phyloP scores from a whole-genome alignment of 2,329 filamentous ascomycete genomes.

The Xylariaceae sp. region DNA sequence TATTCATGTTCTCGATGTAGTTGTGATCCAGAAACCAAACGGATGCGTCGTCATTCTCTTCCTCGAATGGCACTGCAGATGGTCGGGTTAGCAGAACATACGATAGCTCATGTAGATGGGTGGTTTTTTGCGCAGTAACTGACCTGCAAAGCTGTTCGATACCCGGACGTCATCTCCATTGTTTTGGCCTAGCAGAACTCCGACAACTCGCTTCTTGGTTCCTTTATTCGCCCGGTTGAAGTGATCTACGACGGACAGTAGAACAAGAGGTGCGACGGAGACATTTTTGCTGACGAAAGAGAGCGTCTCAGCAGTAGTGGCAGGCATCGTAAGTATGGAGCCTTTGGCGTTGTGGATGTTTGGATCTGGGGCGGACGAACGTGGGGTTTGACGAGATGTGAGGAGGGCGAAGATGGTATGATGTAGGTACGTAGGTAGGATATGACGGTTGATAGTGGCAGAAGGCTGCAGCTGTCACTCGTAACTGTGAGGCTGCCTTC shows the following conservation, averaged over 20 bases:
- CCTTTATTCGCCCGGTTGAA: conserved; percentile 92
- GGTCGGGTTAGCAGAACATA: conserved; percentile 8
- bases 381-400: conserved; percentile 10
- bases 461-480: conserved; percentile 25
- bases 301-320: conserved; percentile 93
- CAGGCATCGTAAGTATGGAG: conserved; percentile 61
- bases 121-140: conserved; percentile 23
- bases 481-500: conserved; percentile 31
- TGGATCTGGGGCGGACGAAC: conserved; percentile 1
- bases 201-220: conserved; percentile 80
- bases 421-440: background rate
- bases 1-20: conserved; percentile 98
- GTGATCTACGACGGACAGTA: conserved; percentile 96
- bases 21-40: conserved; percentile 99
- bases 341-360: background rate
- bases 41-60: conserved; percentile 96
- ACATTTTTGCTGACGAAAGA: conserved; percentile 92
- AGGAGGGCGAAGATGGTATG: conserved; percentile 12
- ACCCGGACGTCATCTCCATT: conserved; percentile 94
- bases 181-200: conserved; percentile 90
- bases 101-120: background rate
- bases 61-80: conserved; percentile 83
- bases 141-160: conserved; percentile 98
- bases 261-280: conserved; percentile 93
- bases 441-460: conserved; percentile 4